These are phyloP conservation scores for Paraurostyla sp. DNA, from an alignment of 73 alveolate genomes.

Conservation along the genomic window DNA sequence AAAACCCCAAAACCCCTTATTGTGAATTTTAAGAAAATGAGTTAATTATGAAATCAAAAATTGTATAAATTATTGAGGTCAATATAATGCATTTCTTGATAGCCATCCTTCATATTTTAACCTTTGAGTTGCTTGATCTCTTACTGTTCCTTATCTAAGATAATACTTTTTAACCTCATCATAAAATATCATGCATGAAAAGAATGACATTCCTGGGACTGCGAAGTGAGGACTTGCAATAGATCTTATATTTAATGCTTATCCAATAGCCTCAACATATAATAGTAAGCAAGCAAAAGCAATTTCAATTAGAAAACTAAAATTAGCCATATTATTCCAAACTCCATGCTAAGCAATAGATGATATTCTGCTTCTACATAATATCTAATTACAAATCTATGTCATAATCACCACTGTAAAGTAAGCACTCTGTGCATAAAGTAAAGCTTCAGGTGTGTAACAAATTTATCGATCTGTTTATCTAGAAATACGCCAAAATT, in stretches of 20 bases:
- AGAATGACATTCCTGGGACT: slow-evolving; percentile 64
- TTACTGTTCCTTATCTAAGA: slow-evolving; percentile 42
- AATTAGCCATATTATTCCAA: slow-evolving; percentile 15
- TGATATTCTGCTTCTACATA: slow-evolving; percentile 79
- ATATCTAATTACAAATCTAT: slow-evolving; percentile 81
- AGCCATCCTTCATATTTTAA: slow-evolving; percentile 51
- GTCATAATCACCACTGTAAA: slow-evolving; percentile 82
- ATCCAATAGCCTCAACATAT: slow-evolving; percentile 2
- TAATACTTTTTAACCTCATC: slow-evolving; percentile 69
- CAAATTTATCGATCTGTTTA: slow-evolving; percentile 64
- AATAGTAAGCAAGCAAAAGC: slow-evolving; percentile 10
- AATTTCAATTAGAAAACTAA: slow-evolving; percentile 55
- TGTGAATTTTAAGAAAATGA: too few relatives aligned
- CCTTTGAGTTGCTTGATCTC: not conserved
- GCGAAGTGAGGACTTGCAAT: slow-evolving; percentile 62
- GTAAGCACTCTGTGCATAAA: slow-evolving; percentile 92
- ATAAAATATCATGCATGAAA: slow-evolving; percentile 6
- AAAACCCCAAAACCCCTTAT: too few relatives aligned
- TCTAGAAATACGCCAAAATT: slow-evolving; percentile 39
- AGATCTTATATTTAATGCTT: slow-evolving; percentile 36
- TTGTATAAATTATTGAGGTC: not conserved
- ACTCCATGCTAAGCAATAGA: slow-evolving; percentile 55
- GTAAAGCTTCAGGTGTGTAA: slow-evolving; percentile 91
- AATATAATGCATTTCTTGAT: slow-evolving; percentile 50
- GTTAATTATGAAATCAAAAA: too few relatives aligned